These are phyloP conservation scores for Plasmodium reichenowi DNA, from an alignment of 169 alveolate species.

Conservation along the genomic window DNA sequence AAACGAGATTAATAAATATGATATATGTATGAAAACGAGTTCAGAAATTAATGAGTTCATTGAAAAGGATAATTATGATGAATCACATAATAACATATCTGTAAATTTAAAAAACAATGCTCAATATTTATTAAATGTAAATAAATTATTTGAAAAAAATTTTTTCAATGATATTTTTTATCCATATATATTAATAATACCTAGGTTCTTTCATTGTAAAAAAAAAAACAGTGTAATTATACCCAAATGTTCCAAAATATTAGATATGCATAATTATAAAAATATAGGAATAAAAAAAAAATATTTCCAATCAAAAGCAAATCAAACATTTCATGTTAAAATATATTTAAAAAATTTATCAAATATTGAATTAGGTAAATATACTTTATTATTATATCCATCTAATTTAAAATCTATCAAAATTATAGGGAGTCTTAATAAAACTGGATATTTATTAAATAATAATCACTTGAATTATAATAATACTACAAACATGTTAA, in stretches of 20 bases:
- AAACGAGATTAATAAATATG: no score
- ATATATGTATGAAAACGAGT: no score
- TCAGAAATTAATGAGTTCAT: no score
- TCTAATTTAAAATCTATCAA: slow-evolving; percentile 68
- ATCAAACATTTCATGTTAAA: slow-evolving; percentile 41
- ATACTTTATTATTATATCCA: slow-evolving; percentile 57
- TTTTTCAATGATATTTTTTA: slow-evolving; percentile 40
- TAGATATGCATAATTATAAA: slow-evolving; percentile 3
- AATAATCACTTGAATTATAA: not conserved
- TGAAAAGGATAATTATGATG: not conserved
- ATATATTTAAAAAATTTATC: slow-evolving; percentile 16
- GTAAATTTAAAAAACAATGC: not conserved
- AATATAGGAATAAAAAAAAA: slow-evolving; percentile 59
- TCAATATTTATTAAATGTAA: not conserved
- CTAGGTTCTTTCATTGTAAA: slow-evolving; percentile 54
- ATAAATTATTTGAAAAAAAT: slow-evolving; percentile 21
- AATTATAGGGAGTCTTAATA: slow-evolving; percentile 51
- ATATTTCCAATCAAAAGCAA: slow-evolving; percentile 22
- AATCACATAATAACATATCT: not conserved
- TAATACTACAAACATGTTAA: not conserved
- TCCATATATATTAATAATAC: slow-evolving; percentile 33
- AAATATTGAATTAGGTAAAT: slow-evolving; percentile 31
- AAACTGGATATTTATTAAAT: slow-evolving; percentile 10
- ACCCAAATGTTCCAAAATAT: slow-evolving; percentile 57
- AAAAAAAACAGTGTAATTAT: slow-evolving; percentile 68